Conservation (phyloP, 2,329 filamentous ascomycete species). For the Mollisia scopiformis region DNA sequence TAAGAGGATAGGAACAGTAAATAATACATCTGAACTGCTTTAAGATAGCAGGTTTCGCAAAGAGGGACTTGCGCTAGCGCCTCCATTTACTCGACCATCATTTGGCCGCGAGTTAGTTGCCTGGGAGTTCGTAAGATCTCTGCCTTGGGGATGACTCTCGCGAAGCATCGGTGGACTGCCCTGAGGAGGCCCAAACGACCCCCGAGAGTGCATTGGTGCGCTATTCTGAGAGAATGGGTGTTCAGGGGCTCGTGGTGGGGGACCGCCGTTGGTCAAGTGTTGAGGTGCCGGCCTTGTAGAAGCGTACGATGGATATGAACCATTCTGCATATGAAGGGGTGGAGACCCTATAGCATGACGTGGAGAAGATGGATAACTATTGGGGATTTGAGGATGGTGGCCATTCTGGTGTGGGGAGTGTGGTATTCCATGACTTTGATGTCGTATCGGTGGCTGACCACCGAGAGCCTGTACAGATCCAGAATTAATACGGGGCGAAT, state of each 20-base stretch:
- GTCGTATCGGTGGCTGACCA: constrained; percentile 26
- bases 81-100: constrained; percentile 54
- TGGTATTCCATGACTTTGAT: constrained; percentile 32
- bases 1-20: background rate
- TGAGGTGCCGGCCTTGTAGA: constrained; percentile 37
- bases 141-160: constrained; percentile 34
- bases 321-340: constrained; percentile 32
- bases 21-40: background rate
- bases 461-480: constrained; percentile 33
- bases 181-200: constrained; percentile 33
- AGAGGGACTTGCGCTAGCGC: constrained; percentile 79
- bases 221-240: constrained; percentile 50
- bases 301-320: constrained; percentile 31
- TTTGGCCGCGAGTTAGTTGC: constrained; percentile 37
- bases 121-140: constrained; percentile 29
- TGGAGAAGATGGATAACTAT: constrained; percentile 42
- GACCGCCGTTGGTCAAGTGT: constrained; percentile 39
- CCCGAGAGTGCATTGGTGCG: constrained; percentile 45
- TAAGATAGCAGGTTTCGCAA: constrained; percentile 73
- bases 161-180: constrained; percentile 33
- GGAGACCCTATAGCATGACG: constrained; percentile 26
- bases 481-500: constrained; percentile 29
- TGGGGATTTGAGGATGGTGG: constrained; percentile 46
- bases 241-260: constrained; percentile 47
- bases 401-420: constrained; percentile 48